Percentiles rank a stretch among this genome's conserved stretches.
phyloP scores from a whole-genome alignment of 495 filamentous ascomycete species.

The Podospora australis region DNA sequence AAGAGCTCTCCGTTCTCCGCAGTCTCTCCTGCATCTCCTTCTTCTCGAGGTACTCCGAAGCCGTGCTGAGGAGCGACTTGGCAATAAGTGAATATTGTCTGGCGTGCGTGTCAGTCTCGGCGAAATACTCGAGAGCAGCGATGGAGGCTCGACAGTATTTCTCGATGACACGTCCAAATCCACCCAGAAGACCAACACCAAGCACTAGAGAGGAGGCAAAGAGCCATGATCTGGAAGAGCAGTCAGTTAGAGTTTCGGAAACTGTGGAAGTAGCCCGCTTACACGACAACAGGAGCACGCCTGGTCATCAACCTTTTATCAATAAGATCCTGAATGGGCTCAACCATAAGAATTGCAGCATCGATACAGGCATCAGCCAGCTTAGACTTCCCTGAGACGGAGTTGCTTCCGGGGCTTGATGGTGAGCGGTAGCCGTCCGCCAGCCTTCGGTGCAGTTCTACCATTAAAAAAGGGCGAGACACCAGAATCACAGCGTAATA shows the following conservation, averaged over 20 bases:
- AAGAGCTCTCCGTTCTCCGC: constrained; percentile 36
- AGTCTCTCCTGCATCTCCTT: constrained; percentile 33
- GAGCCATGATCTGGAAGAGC: constrained; percentile 33
- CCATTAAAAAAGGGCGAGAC: constrained; percentile 42
- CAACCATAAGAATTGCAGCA: constrained; percentile 40
- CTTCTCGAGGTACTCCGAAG: constrained; percentile 32
- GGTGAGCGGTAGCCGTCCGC: constrained; percentile 17
- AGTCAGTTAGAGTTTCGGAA: not conserved
- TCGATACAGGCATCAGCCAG: constrained; percentile 44
- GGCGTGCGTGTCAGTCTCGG: constrained; percentile 34
- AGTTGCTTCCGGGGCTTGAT: not conserved
- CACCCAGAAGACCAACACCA: constrained; percentile 36
- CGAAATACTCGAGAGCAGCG: constrained; percentile 37
- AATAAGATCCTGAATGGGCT: constrained; percentile 30
- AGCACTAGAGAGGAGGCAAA: constrained; percentile 43
- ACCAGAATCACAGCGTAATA: constrained; percentile 45
- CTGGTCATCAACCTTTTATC: constrained; percentile 24
- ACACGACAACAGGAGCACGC: constrained; percentile 38
- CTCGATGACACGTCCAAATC: constrained; percentile 40
- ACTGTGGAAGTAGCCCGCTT: constrained; percentile 11
- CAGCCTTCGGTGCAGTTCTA: constrained; percentile 36
- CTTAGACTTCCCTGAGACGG: constrained; percentile 25
- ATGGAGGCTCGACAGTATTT: constrained; percentile 37
- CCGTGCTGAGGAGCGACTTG: constrained; percentile 35
- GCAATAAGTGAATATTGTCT: constrained; percentile 41